These are phyloP conservation scores for Lachnellula willkommii DNA, from an alignment of 2,329 filamentous ascomycete species.

Conservation along the genomic window DNA sequence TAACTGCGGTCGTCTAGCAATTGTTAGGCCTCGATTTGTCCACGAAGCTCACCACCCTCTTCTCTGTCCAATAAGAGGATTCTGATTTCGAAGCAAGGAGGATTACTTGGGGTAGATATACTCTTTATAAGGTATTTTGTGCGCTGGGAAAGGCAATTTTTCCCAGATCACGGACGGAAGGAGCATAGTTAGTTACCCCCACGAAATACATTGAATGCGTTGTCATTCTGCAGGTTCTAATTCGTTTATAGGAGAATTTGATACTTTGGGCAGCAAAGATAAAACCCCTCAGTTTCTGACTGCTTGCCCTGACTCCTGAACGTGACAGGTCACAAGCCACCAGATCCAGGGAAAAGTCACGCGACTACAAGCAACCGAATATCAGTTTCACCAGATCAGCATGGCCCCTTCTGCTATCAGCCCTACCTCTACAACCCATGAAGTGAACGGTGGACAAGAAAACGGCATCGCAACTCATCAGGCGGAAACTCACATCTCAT, in stretches of 20 bases:
- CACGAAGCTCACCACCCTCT: not conserved
- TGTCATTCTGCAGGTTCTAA: not conserved
- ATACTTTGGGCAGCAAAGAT: not conserved
- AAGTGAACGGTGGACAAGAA: not conserved
- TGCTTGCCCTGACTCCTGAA: too few species aligned
- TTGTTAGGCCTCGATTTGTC: not conserved
- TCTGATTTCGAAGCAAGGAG: slow-evolving; percentile 6
- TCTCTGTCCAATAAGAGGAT: slow-evolving; percentile 3
- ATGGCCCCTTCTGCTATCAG: slow-evolving; percentile 28
- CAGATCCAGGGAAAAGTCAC: not conserved
- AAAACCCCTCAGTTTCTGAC: not conserved
- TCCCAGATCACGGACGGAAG: not conserved
- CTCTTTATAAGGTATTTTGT: not conserved
- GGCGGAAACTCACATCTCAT: not conserved
- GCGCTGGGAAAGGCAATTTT: not conserved
- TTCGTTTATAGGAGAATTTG: not conserved
- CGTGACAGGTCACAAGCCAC: too few species aligned
- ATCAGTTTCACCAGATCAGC: not conserved
- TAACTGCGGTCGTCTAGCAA: not conserved
- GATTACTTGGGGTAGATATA: not conserved
- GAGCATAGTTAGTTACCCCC: not conserved
- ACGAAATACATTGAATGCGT: not conserved
- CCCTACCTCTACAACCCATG: slow-evolving; percentile 10
- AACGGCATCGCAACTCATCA: not conserved
- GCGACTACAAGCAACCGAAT: not conserved